Evolutionary conservation across 1,139 yeast genomes (phyloP).

Genomic region (Lizanozyma gosingica): DNA sequence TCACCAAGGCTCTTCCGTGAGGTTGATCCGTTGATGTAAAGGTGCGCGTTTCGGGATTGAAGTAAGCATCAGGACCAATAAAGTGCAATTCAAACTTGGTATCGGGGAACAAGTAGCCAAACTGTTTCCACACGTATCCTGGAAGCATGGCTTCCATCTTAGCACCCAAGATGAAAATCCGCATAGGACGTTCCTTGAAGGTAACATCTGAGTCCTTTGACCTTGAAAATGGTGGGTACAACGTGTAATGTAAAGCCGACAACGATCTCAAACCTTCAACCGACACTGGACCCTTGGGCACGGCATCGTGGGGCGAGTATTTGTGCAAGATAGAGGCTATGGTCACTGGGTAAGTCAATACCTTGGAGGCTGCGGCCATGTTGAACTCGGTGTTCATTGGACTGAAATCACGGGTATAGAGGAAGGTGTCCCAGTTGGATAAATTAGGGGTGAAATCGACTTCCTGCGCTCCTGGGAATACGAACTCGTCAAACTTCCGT

Average conservation of each 20-base stretch:
- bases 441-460: slow-evolving; percentile 72
- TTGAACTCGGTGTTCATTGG: slow-evolving; percentile 98
- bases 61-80: slow-evolving; percentile 87
- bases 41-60: slow-evolving; percentile 43
- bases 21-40: slow-evolving; percentile 31
- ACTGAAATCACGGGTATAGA: slow-evolving; percentile 85
- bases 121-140: slow-evolving; percentile 92
- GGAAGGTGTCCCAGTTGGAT: slow-evolving; percentile 84
- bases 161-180: slow-evolving; percentile 85
- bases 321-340: slow-evolving; percentile 78
- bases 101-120: slow-evolving; percentile 78
- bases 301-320: slow-evolving; percentile 71
- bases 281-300: slow-evolving; percentile 82
- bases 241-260: slow-evolving; percentile 83
- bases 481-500: slow-evolving; percentile 88
- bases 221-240: slow-evolving; percentile 65
- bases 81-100: slow-evolving; percentile 79
- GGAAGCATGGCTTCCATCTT: slow-evolving; percentile 92
- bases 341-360: slow-evolving; percentile 87
- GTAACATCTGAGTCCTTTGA: slow-evolving; percentile 29
- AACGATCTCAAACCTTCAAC: slow-evolving; percentile 88
- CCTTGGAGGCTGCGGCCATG: slow-evolving; percentile 89
- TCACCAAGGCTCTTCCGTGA: slow-evolving; percentile 53
- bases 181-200: slow-evolving; percentile 79
- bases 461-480: slow-evolving; percentile 78